Evolutionary conservation across 495 filamentous ascomycete species (phyloP).

Genomic region (Cairneyella variabilis): DNA sequence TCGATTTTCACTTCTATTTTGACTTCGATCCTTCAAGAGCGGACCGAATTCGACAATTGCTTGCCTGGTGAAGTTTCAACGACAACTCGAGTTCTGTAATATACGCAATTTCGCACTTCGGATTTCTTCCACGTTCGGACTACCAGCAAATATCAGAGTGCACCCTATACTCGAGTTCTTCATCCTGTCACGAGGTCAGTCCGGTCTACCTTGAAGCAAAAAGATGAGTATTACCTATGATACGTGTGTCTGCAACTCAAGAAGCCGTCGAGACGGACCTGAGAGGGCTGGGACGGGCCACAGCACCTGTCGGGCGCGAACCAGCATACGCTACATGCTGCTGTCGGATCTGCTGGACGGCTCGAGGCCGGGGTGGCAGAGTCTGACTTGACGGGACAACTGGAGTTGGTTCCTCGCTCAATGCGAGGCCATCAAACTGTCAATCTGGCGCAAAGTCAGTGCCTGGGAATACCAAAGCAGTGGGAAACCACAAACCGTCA

Average conservation of each 20-base stretch:
- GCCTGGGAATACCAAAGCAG: background rate
- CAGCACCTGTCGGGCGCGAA: conserved; percentile 18
- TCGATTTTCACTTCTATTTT: conserved; percentile 8
- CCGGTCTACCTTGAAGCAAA: background rate
- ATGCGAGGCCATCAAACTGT: conserved; percentile 86
- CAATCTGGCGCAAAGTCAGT: conserved; percentile 60
- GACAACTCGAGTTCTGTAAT: background rate
- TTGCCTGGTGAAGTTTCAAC: conserved; percentile 6
- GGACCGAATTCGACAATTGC: conserved; percentile 1
- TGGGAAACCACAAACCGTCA: conserved; percentile 58
- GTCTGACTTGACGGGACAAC: conserved; percentile 50
- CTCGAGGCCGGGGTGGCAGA: conserved; percentile 34
- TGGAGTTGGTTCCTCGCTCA: conserved; percentile 81
- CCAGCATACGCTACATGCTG: conserved; percentile 34
- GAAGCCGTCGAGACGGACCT: conserved; percentile 54
- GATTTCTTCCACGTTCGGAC: conserved; percentile 2
- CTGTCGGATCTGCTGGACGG: conserved; percentile 34
- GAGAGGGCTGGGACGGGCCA: conserved; percentile 47
- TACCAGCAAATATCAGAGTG: conserved; percentile 13
- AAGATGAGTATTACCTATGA: conserved; percentile 13
- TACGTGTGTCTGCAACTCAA: conserved; percentile 38
- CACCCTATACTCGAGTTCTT: conserved; percentile 4
- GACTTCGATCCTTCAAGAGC: background rate
- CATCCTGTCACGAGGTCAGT: background rate
- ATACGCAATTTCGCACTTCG: conserved; percentile 13